These are phyloP conservation scores for Ceriops decandra DNA, from an alignment of 345 rosid species.

Conservation along the genomic window DNA sequence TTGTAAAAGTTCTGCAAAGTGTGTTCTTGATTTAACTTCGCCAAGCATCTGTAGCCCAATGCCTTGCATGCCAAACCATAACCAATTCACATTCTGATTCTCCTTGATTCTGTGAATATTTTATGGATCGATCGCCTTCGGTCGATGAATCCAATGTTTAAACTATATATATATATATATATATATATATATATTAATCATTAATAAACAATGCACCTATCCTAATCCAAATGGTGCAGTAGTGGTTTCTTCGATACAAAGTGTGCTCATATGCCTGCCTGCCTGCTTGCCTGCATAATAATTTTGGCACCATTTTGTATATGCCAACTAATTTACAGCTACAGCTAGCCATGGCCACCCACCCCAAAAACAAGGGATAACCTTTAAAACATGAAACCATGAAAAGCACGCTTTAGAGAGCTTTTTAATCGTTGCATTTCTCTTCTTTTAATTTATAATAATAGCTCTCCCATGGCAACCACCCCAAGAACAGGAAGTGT, in stretches of 20 bases:
- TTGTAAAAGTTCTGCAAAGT: not conserved
- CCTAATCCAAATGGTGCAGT: not conserved
- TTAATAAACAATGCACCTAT: not conserved
- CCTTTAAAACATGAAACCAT: not conserved
- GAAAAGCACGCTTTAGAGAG: not conserved
- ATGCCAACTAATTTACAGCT: conserved; percentile 19
- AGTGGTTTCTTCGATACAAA: not conserved
- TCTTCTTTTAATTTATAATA: too few relatives aligned
- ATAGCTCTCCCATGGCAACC: not conserved
- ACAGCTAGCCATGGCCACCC: conserved; percentile 5
- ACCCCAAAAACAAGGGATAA: not conserved
- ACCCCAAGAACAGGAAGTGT: not conserved
- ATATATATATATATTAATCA: not conserved
- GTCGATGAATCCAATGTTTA: not conserved
- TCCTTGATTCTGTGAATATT: not conserved
- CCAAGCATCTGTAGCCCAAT: not conserved
- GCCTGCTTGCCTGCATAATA: not conserved
- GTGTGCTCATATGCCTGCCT: not conserved
- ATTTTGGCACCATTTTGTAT: conserved; percentile 4
- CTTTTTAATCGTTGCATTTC: not conserved
- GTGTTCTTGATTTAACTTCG: not conserved
- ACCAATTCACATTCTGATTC: conserved; percentile 1
- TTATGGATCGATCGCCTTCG: not conserved
- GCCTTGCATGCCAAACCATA: not conserved
- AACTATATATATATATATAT: not conserved